phyloP scores from a whole-genome alignment of 129 eudicot species.

The Silybum marianum region DNA sequence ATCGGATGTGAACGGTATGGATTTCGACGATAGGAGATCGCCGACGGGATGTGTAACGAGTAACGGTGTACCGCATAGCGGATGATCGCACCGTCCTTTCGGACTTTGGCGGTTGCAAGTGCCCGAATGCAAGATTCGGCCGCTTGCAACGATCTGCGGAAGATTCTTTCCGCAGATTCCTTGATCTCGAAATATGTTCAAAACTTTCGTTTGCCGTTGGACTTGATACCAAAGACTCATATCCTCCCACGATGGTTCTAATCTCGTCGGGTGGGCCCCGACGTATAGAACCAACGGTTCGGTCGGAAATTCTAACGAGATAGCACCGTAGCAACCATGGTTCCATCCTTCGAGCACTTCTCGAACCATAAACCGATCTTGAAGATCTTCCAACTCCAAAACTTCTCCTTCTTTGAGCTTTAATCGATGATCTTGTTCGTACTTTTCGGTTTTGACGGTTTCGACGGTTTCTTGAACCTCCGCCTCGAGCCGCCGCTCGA shows the following conservation, averaged over 20 bases:
- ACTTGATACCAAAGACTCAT: constrained; percentile 97
- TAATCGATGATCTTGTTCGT: constrained; percentile 47
- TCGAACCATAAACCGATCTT: constrained; percentile 57
- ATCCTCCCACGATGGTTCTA: constrained; percentile 90
- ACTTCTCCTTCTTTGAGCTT: constrained; percentile 62
- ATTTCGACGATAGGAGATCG: constrained; percentile 46
- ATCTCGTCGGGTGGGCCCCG: constrained; percentile 81
- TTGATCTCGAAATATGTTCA: constrained; percentile 66
- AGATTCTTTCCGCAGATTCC: constrained; percentile 66
- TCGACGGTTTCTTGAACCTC: constrained; percentile 35
- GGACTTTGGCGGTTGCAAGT: constrained; percentile 63
- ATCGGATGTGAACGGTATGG: constrained; percentile 54
- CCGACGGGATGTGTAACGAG: constrained; percentile 74
- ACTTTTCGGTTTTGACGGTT: constrained; percentile 33
- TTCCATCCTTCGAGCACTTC: constrained; percentile 51
- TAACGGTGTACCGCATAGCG: constrained; percentile 82
- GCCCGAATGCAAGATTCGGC: constrained; percentile 73
- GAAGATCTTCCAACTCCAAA: constrained; percentile 60
- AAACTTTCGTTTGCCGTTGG: constrained; percentile 84
- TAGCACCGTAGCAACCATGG: constrained; percentile 54
- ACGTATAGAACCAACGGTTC: constrained; percentile 56
- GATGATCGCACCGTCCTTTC: constrained; percentile 78
- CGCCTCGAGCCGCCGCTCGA: constrained; percentile 50
- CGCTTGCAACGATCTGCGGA: constrained; percentile 74
- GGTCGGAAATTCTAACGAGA: constrained; percentile 46